phyloP scores from a whole-genome alignment of 2,329 filamentous ascomycete species.

The Stagonosporopsis rhizophila region DNA sequence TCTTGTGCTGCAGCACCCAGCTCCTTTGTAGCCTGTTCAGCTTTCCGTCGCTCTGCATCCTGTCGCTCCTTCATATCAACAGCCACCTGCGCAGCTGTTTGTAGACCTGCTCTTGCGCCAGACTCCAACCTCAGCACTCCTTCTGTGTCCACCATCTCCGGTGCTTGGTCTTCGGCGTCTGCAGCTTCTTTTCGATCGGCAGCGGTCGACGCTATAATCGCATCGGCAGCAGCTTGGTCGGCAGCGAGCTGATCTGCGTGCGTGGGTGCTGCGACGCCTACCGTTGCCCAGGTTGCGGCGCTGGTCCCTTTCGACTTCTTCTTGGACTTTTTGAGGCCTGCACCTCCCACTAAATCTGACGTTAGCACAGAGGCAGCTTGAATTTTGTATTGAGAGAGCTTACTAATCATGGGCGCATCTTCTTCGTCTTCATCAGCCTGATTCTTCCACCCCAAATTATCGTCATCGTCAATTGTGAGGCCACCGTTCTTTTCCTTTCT shows the following conservation, averaged over 20 bases:
- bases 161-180: conserved; percentile 55
- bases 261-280: conserved; percentile 62
- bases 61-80: conserved; percentile 66
- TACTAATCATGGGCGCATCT: conserved; percentile 57
- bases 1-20: conserved; percentile 60
- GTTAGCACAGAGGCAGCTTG: conserved; percentile 18
- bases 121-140: conserved; percentile 75
- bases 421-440: conserved; percentile 62
- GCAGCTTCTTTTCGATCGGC: conserved; percentile 64
- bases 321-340: conserved; percentile 59
- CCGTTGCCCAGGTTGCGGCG: conserved; percentile 68
- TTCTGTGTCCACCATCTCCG: conserved; percentile 47
- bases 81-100: conserved; percentile 78
- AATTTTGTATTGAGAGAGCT: conserved; percentile 8
- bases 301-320: conserved; percentile 60
- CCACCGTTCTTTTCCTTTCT: conserved; percentile 52
- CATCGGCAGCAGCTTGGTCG: conserved; percentile 75
- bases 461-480: conserved; percentile 60
- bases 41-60: conserved; percentile 64
- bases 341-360: conserved; percentile 44
- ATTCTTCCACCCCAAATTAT: conserved; percentile 60
- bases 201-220: conserved; percentile 76
- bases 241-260: conserved; percentile 69
- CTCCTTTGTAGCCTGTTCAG: conserved; percentile 48
- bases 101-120: conserved; percentile 85